These are phyloP conservation scores for Termitomyces sp. DNA, from an alignment of 768 basidiomycete species.

Conservation along the genomic window DNA sequence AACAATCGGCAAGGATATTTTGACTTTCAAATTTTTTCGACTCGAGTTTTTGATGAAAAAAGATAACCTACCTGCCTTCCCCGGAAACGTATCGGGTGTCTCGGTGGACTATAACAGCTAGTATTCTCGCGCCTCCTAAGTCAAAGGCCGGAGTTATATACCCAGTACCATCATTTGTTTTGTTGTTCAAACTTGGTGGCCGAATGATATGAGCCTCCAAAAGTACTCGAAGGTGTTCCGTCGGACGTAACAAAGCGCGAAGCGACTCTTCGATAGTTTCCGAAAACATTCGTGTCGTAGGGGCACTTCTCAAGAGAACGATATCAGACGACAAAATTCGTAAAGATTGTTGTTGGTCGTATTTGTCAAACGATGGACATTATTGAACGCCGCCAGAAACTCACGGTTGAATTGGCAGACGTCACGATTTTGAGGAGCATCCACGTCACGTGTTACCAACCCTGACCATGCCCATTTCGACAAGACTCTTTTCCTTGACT, in stretches of 20 bases:
- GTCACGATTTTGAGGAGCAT: no score
- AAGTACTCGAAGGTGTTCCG: constrained; percentile 40
- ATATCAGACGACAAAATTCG: background rate
- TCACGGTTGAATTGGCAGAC: no score
- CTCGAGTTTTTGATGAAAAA: background rate
- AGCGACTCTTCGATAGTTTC: constrained; percentile 5
- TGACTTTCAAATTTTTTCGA: background rate
- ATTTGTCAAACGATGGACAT: background rate
- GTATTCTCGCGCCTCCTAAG: constrained; percentile 26
- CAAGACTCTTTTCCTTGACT: no score
- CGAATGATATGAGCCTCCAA: constrained; percentile 32
- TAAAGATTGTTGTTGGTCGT: background rate
- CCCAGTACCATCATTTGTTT: background rate
- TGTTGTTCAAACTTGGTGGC: background rate
- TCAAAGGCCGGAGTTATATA: constrained; percentile 6
- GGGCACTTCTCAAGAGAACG: background rate
- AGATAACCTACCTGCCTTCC: constrained; percentile 1
- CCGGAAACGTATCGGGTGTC: background rate
- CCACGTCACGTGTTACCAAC: no score
- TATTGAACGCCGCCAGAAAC: background rate
- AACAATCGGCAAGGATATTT: background rate
- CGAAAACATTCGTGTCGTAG: background rate
- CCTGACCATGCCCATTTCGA: no score
- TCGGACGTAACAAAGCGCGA: constrained; percentile 17
- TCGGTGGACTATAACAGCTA: constrained; percentile 48